A percentile compares a stretch with the other conserved stretches of the same genome.
Conservation (phyloP, 164 flowering plant genomes). For the Buxus sempervirens region DNA sequence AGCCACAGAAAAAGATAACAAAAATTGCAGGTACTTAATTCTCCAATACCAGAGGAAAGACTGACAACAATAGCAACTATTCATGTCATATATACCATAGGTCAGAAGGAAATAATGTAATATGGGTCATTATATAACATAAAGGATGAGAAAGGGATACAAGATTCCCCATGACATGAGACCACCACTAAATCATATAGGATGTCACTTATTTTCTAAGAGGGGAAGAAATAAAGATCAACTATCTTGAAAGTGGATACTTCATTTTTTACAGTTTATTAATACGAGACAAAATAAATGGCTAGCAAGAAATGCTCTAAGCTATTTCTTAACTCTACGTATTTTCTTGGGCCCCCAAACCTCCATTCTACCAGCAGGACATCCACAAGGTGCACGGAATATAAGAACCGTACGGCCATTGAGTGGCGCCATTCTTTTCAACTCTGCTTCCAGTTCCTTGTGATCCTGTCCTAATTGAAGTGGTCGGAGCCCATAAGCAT, state of each 20-base stretch:
- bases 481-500: slow-evolving; percentile 24
- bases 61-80: background rate
- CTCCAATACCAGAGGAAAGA: background rate
- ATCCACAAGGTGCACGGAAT: slow-evolving; percentile 58
- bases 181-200: slow-evolving; percentile 14
- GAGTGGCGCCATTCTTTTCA: slow-evolving; percentile 59
- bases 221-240: slow-evolving; percentile 10
- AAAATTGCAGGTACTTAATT: no score
- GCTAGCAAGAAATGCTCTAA: background rate
- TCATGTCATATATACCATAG: slow-evolving; percentile 1
- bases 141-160: slow-evolving; percentile 11
- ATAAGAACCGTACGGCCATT: slow-evolving; percentile 62
- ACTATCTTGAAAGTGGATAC: slow-evolving; percentile 19
- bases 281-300: slow-evolving; percentile 4
- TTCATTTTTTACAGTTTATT: slow-evolving; percentile 18
- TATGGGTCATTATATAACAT: slow-evolving; percentile 12
- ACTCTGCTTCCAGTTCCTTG: slow-evolving; percentile 52
- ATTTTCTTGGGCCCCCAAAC: slow-evolving; percentile 56
- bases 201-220: slow-evolving; percentile 12
- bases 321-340: slow-evolving; percentile 50
- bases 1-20: no score
- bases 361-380: slow-evolving; percentile 57
- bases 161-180: slow-evolving; percentile 19
- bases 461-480: slow-evolving; percentile 48
- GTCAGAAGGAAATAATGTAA: background rate